A percentile compares a stretch with the other conserved stretches of the same genome.
Conservation (phyloP, 768 basidiomycete species). For the Kwoniella dejecticola region DNA sequence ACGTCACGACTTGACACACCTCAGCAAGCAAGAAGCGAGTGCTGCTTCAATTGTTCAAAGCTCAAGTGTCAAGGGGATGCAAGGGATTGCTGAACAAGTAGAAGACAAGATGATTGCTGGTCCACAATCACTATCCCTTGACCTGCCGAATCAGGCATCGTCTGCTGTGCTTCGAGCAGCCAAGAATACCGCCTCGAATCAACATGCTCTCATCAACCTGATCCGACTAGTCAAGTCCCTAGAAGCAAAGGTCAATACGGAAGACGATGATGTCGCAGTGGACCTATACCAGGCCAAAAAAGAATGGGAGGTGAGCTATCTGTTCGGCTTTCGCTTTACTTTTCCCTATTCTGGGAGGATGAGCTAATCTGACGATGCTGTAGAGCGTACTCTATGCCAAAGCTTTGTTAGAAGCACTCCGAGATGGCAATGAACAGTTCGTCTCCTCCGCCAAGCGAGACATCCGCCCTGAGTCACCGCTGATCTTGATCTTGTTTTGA, state of each 20-base stretch:
- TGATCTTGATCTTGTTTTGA: too few species aligned
- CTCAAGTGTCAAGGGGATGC: too few species aligned
- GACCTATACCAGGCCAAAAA: conserved; percentile 16
- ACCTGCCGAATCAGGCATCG: conserved; percentile 9
- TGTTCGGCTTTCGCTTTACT: too few species aligned
- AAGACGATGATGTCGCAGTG: conserved; percentile 25
- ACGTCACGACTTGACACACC: background rate
- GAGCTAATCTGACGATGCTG: background rate
- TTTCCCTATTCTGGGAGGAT: too few species aligned
- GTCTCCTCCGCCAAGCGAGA: too few species aligned
- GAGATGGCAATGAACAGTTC: conserved; percentile 27
- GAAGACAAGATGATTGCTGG: background rate
- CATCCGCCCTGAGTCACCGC: too few species aligned
- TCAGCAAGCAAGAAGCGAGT: too few species aligned
- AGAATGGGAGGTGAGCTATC: conserved; percentile 39
- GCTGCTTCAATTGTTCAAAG: too few species aligned
- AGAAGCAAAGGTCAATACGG: conserved; percentile 17
- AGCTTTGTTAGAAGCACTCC: conserved; percentile 27
- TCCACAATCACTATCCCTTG: background rate
- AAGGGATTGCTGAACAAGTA: too few species aligned
- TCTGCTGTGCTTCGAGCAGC: conserved; percentile 27
- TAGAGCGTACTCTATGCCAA: conserved; percentile 39
- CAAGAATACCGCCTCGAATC: conserved; percentile 30
- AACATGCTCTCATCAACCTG: conserved; percentile 47
- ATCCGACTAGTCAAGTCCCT: conserved; percentile 41